Conservation (phyloP, 176 grass and related monocot genomes). For the Dactylis glomerata region DNA sequence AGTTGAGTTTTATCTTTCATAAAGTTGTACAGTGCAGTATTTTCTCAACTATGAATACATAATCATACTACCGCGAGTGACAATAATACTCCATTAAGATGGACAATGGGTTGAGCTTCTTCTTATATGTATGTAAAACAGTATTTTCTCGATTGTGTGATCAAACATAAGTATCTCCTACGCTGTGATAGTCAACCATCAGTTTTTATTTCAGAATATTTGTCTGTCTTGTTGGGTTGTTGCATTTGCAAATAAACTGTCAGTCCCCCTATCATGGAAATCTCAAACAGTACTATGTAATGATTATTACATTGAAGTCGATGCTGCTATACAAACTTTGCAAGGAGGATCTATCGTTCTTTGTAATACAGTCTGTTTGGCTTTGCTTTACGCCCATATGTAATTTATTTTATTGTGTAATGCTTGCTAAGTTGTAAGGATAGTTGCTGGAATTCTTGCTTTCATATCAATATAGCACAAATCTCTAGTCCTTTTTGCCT, state of each 20-base stretch:
- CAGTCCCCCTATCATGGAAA: neutral
- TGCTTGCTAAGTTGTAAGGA: slow-evolving; percentile 27
- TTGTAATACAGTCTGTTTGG: neutral
- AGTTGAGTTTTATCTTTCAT: slow-evolving; percentile 4
- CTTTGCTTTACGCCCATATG: neutral
- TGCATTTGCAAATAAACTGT: slow-evolving; percentile 11
- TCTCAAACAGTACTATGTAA: slow-evolving; percentile 3
- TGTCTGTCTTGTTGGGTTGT: neutral
- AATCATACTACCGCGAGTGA: neutral
- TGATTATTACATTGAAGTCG: neutral
- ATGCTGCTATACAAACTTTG: neutral
- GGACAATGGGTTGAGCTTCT: neutral
- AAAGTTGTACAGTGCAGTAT: slow-evolving; percentile 27
- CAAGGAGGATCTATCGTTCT: neutral
- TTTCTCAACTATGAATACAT: slow-evolving; percentile 19
- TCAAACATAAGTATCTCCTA: slow-evolving; percentile 8
- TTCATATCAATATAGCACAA: neutral
- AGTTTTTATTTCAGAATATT: slow-evolving; percentile 24
- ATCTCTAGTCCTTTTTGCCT: neutral
- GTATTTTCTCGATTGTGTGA: neutral
- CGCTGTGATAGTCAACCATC: neutral
- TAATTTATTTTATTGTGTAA: neutral
- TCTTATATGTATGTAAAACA: neutral
- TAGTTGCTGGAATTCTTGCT: slow-evolving; percentile 21
- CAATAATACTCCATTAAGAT: neutral